These are phyloP conservation scores for Podaxis sp. DNA, from an alignment of 768 basidiomycete genomes.

Conservation along the genomic window DNA sequence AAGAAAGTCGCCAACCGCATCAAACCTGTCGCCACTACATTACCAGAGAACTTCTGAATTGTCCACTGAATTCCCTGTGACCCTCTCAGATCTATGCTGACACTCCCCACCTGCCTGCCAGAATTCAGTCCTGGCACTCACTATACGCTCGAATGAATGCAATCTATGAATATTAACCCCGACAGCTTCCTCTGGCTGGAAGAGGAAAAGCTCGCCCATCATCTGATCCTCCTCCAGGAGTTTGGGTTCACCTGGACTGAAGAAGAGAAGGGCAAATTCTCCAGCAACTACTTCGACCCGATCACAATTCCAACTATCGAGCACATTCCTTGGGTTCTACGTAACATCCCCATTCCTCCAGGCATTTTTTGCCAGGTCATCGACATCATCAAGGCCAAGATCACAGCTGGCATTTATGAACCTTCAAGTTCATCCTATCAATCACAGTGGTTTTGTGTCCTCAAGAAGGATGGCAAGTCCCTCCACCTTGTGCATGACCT, in stretches of 20 bases:
- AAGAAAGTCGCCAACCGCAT: constrained; percentile 3
- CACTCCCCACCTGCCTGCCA: constrained; percentile 29
- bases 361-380: constrained; percentile 31
- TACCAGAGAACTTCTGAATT: constrained; percentile 34
- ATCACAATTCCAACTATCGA: constrained; percentile 29
- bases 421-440: constrained; percentile 26
- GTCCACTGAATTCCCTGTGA: constrained; percentile 30
- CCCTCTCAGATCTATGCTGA: constrained; percentile 28
- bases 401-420: constrained; percentile 38
- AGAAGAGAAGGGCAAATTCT: no score
- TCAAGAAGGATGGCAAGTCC: no score
- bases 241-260: no score
- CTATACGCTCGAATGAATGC: constrained; percentile 25
- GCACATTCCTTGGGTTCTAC: constrained; percentile 31
- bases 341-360: constrained; percentile 33
- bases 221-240: constrained; percentile 1
- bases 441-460: no score
- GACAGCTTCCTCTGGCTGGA: constrained; percentile 33
- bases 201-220: constrained; percentile 32
- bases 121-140: constrained; percentile 28
- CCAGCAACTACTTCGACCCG: no score
- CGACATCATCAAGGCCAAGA: constrained; percentile 33
- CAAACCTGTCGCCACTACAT: constrained; percentile 31
- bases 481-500: no score
- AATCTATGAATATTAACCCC: constrained; percentile 24